These are phyloP conservation scores for Suillus cothurnatus DNA, from an alignment of 768 basidiomycete species.

Conservation along the genomic window DNA sequence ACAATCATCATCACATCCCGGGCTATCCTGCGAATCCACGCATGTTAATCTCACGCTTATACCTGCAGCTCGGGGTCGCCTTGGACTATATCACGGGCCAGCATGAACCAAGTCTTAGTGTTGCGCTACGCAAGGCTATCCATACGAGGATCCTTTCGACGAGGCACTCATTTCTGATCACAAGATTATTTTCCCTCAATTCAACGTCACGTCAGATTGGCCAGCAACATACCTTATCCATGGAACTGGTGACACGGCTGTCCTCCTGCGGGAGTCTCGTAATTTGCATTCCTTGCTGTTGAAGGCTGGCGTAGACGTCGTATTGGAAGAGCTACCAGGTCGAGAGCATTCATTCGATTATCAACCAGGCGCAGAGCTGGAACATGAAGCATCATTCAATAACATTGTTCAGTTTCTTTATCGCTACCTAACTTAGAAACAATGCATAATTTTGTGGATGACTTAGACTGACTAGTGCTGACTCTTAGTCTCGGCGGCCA, in stretches of 20 bases:
- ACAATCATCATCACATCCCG: slow-evolving; percentile 45
- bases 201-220: slow-evolving; percentile 39
- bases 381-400: slow-evolving; percentile 40
- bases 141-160: slow-evolving; percentile 26
- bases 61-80: slow-evolving; percentile 57
- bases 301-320: slow-evolving; percentile 37
- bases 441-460: neutral
- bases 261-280: slow-evolving; percentile 44
- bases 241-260: slow-evolving; percentile 50
- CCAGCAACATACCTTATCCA: slow-evolving; percentile 52
- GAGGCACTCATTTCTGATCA: slow-evolving; percentile 20
- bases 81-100: slow-evolving; percentile 60
- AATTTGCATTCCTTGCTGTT: slow-evolving; percentile 37
- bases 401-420: slow-evolving; percentile 40
- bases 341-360: slow-evolving; percentile 63
- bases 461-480: neutral
- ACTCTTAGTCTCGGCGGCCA: neutral
- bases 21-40: slow-evolving; percentile 65
- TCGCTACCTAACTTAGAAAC: slow-evolving; percentile 15
- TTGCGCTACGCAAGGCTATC: slow-evolving; percentile 31
- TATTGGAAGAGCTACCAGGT: slow-evolving; percentile 41
- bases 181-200: slow-evolving; percentile 49
- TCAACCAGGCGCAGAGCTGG: slow-evolving; percentile 37
- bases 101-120: slow-evolving; percentile 50
- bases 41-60: slow-evolving; percentile 58